phyloP scores from a whole-genome alignment of 768 basidiomycete species.

The Rhodotorula sphaerocarpa region DNA sequence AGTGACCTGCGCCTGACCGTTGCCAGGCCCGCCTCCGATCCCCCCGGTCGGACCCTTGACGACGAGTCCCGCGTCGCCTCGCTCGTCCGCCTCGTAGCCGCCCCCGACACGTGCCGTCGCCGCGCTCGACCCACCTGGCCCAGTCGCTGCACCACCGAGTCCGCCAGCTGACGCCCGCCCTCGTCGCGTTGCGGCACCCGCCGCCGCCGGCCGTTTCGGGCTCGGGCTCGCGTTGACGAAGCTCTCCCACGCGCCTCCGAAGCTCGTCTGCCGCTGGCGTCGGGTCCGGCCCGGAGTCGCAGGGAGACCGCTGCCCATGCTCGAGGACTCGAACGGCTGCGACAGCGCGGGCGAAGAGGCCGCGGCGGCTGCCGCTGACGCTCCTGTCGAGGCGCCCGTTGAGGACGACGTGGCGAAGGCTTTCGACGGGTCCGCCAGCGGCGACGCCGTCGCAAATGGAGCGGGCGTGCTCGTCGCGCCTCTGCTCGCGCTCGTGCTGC shows the following conservation, averaged over 20 bases:
- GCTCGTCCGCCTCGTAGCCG: too few relatives aligned
- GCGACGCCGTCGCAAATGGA: not conserved
- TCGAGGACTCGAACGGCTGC: not conserved
- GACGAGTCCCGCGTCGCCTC: not conserved
- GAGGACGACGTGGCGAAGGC: conserved; percentile 3
- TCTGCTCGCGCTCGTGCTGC: too few relatives aligned
- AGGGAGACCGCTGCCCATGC: not conserved
- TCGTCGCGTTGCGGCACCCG: too few relatives aligned
- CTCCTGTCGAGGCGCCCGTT: not conserved
- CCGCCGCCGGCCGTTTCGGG: conserved; percentile 5
- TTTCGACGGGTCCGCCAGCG: not conserved
- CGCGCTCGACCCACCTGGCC: too few relatives aligned
- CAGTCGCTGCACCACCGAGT: too few relatives aligned
- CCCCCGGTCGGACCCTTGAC: not conserved
- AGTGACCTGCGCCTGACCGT: not conserved
- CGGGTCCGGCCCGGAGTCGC: conserved; percentile 10
- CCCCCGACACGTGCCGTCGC: too few relatives aligned
- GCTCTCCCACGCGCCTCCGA: conserved; percentile 17
- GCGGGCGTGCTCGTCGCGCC: not conserved
- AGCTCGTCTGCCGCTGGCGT: conserved; percentile 12
- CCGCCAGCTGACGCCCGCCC: too few relatives aligned
- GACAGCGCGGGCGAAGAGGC: not conserved
- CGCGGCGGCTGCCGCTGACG: not conserved
- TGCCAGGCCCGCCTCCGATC: not conserved
- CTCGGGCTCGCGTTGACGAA: conserved; percentile 26